Evolutionary conservation across 2,329 filamentous ascomycete species (phyloP).

Genomic region (Gliomastix tumulicola): DNA sequence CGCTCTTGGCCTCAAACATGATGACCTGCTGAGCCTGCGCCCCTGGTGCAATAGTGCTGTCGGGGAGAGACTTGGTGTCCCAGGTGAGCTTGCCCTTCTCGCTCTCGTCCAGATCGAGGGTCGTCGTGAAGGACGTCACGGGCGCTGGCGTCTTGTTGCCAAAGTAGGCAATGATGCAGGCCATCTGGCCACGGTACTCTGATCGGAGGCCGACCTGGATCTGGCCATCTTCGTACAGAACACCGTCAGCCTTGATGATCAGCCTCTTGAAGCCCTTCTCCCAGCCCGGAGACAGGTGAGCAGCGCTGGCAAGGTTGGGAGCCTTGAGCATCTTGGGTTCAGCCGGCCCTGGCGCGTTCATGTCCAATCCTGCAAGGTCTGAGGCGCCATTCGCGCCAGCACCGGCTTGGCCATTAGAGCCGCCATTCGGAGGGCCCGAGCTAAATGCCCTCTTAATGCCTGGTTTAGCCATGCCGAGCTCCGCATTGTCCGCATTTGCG

Average conservation of each 20-base stretch:
- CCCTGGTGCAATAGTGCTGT: conserved; percentile 67
- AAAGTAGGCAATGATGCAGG: conserved; percentile 92
- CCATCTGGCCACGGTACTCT: conserved; percentile 92
- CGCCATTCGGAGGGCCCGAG: conserved; percentile 43
- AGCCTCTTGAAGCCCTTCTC: conserved; percentile 82
- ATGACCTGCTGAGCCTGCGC: conserved; percentile 87
- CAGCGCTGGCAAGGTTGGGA: conserved; percentile 85
- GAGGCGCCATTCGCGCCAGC: conserved; percentile 38
- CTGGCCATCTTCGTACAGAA: conserved; percentile 92
- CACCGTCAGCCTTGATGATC: conserved; percentile 71
- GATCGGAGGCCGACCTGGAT: conserved; percentile 87
- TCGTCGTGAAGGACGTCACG: conserved; percentile 90
- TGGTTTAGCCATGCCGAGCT: conserved; percentile 74
- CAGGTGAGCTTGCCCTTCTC: conserved; percentile 66
- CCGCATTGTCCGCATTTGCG: conserved; percentile 74
- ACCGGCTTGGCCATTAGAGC: conserved; percentile 27
- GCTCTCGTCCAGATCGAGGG: conserved; percentile 69
- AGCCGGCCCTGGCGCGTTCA: conserved; percentile 53
- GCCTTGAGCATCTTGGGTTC: conserved; percentile 53
- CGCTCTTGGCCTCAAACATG: conserved; percentile 80
- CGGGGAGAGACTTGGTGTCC: conserved; percentile 83
- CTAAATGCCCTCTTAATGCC: conserved; percentile 84
- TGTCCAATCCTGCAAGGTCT: conserved; percentile 77
- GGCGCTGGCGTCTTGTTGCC: conserved; percentile 84
- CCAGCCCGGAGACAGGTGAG: conserved; percentile 92